Percentiles rank a stretch among this genome's conserved stretches.
These are phyloP conservation scores for Pichia occidentalis DNA, from an alignment of 805 yeast genomes.

Conservation along the genomic window DNA sequence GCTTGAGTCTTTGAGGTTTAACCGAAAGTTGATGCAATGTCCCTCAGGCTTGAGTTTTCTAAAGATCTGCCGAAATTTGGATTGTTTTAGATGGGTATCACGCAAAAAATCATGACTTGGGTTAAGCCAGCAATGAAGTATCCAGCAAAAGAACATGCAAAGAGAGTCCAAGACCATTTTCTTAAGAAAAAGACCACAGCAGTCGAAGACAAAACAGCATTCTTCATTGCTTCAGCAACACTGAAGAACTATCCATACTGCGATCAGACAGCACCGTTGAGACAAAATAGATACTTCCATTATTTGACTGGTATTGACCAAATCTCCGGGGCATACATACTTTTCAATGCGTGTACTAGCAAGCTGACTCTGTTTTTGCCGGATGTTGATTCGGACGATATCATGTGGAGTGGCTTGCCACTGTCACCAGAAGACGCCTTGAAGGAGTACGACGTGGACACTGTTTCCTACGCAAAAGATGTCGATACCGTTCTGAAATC, in stretches of 20 bases:
- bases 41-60: too few species aligned
- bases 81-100: too few species aligned
- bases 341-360: slow-evolving; percentile 48
- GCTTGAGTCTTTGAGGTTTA: too few species aligned
- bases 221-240: slow-evolving; percentile 58
- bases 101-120: too few species aligned
- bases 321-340: slow-evolving; percentile 66
- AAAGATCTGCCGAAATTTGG: too few species aligned
- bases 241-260: slow-evolving; percentile 61
- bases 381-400: slow-evolving; percentile 76
- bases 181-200: slow-evolving; percentile 16
- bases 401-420: slow-evolving; percentile 96
- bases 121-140: slow-evolving; percentile 59
- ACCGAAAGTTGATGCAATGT: too few species aligned
- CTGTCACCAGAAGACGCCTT: slow-evolving; percentile 57
- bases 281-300: slow-evolving; percentile 89
- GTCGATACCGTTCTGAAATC: slow-evolving; percentile 33
- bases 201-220: slow-evolving; percentile 22
- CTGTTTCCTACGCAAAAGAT: slow-evolving; percentile 56
- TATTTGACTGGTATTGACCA: slow-evolving; percentile 75
- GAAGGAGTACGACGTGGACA: slow-evolving; percentile 71
- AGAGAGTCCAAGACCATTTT: slow-evolving; percentile 37
- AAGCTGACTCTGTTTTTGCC: slow-evolving; percentile 73
- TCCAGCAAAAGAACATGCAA: slow-evolving; percentile 78
- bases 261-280: slow-evolving; percentile 70